Evolutionary conservation across 257 asterid species (phyloP), one percentile per base, ranked within the genome.

Genomic region (Verbascum thapsus): DNA sequence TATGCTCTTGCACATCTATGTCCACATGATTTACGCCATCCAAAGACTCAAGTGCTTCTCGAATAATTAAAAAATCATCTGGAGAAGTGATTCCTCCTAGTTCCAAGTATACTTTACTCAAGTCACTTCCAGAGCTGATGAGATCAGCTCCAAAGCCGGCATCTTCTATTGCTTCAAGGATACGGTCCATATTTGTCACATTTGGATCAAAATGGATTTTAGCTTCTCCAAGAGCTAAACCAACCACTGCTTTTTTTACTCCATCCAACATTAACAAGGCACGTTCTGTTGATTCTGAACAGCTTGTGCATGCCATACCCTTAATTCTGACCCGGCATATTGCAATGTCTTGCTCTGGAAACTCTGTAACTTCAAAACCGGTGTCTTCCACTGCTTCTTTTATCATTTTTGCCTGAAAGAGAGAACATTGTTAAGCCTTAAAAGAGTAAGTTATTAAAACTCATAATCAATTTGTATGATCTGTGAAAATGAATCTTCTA

Each of bases 231-330:
- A 92, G 96, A 76, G 98, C 91, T 81, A 92, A 83, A 71, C 98
- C 98, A 73, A 92, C 98, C 74, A 79, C 96, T 17, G 97, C 96
- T 65, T 87, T 88, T 78, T 80, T 92, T 30, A 92, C 95, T 63
- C 98, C 98, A 65, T 85, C 85, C 45, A 81, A 82, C 94, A 87
- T 85, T 37, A 57, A 49, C 68, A 92, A 83, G 48, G 96, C 96
- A 45, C 91, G 96, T 72, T 92, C 98, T 37, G 83, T 83, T 23
- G 98, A 92, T 77, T 92, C 97, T 5, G 98, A 92, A 85, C 98
- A 88, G 81, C 97, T 92, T 65, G 98, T 88, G 88, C 98, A 92
- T 34, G 97, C 98, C 98, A 88, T 92, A 63, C 98, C 97, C 71
- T 87, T 87, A 56, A 92, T 85, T 78, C 91, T 77, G 64, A 92